Evolutionary conservation across 768 basidiomycete genomes (phyloP).

Genomic region (Mrakia blollopis): DNA sequence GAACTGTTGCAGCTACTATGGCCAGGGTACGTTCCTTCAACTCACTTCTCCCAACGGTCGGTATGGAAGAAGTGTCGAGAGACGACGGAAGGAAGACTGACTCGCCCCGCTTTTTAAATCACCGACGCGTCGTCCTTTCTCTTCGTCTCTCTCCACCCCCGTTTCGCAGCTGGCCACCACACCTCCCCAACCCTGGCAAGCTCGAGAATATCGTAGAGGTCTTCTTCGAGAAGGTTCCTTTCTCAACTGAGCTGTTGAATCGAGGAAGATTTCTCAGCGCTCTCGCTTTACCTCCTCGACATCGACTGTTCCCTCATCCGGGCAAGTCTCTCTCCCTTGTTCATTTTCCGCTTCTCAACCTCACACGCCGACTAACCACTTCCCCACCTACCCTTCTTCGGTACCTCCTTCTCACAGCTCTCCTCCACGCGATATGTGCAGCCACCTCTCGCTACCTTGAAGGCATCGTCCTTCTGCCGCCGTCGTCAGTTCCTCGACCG

Average conservation of each 20-base stretch:
- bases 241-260: conserved; percentile 1
- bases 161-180: not conserved
- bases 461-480: not conserved
- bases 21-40: not conserved
- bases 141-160: not conserved
- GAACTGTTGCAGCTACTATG: not conserved
- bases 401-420: not conserved
- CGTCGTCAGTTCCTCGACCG: not conserved
- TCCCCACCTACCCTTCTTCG: not conserved
- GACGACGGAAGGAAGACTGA: too few species aligned
- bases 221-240: not conserved
- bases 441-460: not conserved
- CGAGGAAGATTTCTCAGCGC: not conserved
- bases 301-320: not conserved
- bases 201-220: not conserved
- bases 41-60: too few species aligned
- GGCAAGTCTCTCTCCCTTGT: not conserved
- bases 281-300: not conserved
- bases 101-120: not conserved
- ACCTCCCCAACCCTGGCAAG: not conserved
- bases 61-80: not conserved
- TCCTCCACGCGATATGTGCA: conserved; percentile 5
- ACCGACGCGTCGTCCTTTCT: not conserved
- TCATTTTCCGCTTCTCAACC: too few species aligned
- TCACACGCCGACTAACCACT: too few species aligned